Base-by-base conservation (phyloP, 768 basidiomycete genomes). In the Macrolepiota albuminosa region DNA sequence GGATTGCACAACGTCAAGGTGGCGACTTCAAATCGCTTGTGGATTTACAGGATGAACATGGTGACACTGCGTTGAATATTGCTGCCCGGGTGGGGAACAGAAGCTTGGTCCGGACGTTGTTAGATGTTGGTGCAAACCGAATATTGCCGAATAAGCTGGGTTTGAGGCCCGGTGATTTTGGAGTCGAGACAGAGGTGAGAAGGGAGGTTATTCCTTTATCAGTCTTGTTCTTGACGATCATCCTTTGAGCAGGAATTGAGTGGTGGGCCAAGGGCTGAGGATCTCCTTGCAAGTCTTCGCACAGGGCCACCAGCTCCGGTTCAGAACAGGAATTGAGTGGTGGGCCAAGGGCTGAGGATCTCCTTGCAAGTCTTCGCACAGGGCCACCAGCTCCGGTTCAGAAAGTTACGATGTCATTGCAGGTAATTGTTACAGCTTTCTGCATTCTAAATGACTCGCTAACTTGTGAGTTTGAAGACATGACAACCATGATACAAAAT, bases 31-130 rank as follows among this genome's bases (percentile, higher is more conserved):
- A 81, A 66, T 86, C 84, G 5, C 73, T 98, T 54, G 87, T 98
- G 11, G 93, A 98, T 71, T 76, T 96, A 45, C 92, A 93, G 72
- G 97, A 99, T 68, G 86, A 91, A 64, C 89, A 98, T 70, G 97
- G 96, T 0, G 97, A 99, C 69, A 98, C 96, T 0, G 93, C 93
- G 7, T 72, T 99, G 67, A 97, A 97, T 74, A 91, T 98, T 66
- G 93, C 96, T 14, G 95, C 96, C 0, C 76, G 96, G 58, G 89
- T 98, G 1, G 97, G 97, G 2, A 97, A 94, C 71, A 80, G 89
- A 62, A 87, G 88, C 61, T 71, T 98, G 60, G 94, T 98, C 14
- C 80, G 89, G 66, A 88, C 93, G 3, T 72, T 98, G 65, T 67
- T 99, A 60, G 95, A 97, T 67, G 91, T 94, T 8, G 95, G 94